Conservation (phyloP, 768 basidiomycete species). For the Serendipita vermifera region DNA sequence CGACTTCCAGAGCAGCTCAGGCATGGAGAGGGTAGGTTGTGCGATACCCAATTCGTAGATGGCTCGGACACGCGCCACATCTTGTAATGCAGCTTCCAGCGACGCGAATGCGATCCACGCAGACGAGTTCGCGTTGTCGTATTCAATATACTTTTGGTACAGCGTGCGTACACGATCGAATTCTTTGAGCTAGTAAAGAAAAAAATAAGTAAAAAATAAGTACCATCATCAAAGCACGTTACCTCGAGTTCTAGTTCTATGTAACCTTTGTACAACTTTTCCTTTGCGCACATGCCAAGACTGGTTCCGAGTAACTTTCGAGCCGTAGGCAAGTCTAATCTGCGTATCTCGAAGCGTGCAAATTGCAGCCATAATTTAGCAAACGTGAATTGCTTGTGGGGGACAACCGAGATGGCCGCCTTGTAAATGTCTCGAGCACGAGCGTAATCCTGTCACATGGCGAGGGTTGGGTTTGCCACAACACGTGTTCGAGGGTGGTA, state of each 20-base stretch:
- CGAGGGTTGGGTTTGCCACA: background rate
- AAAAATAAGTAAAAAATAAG: slow-evolving; percentile 12
- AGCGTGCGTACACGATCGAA: slow-evolving; percentile 86
- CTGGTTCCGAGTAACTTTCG: slow-evolving; percentile 80
- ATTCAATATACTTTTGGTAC: slow-evolving; percentile 92
- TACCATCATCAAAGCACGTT: slow-evolving; percentile 19
- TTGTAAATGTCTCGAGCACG: slow-evolving; percentile 87
- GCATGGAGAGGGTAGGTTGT: slow-evolving; percentile 82
- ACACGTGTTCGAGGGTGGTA: background rate
- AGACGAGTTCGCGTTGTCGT: slow-evolving; percentile 77
- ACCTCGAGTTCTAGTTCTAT: slow-evolving; percentile 88
- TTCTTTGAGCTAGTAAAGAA: slow-evolving; percentile 56
- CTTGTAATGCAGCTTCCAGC: slow-evolving; percentile 75
- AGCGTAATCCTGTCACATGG: slow-evolving; percentile 49
- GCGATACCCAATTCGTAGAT: slow-evolving; percentile 87
- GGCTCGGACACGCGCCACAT: slow-evolving; percentile 76
- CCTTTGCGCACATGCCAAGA: slow-evolving; percentile 94
- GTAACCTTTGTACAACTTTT: slow-evolving; percentile 89
- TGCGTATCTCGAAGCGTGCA: slow-evolving; percentile 82
- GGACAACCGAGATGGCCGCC: slow-evolving; percentile 75
- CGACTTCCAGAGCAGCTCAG: slow-evolving; percentile 86
- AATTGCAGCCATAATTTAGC: slow-evolving; percentile 93
- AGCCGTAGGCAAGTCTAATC: slow-evolving; percentile 67
- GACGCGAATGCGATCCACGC: slow-evolving; percentile 97
- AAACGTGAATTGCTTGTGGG: slow-evolving; percentile 95